phyloP scores from a whole-genome alignment of 352 stramenopile genomes.

The Phytophthora citrophthora region DNA sequence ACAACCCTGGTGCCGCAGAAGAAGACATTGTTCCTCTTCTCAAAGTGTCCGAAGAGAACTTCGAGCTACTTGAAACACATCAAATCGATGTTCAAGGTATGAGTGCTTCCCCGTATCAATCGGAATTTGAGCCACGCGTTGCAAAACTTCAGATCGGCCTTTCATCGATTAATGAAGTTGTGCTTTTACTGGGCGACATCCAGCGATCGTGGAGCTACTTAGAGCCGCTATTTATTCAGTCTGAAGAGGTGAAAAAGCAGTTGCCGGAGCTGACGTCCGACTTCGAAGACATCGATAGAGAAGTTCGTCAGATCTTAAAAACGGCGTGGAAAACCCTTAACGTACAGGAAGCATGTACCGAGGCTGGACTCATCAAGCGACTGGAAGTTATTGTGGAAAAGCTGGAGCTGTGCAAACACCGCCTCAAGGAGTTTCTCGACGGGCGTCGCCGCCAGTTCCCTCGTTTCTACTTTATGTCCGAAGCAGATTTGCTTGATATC shows the following conservation, averaged over 20 bases:
- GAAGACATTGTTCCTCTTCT: constrained; percentile 90
- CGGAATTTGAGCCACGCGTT: constrained; percentile 94
- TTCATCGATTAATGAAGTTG: constrained; percentile 92
- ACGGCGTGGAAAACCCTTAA: constrained; percentile 90
- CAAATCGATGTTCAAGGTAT: constrained; percentile 97
- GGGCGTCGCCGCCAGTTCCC: constrained; percentile 94
- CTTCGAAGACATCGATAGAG: constrained; percentile 95
- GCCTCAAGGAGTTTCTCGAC: constrained; percentile 95
- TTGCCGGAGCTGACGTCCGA: constrained; percentile 93
- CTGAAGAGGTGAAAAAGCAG: constrained; percentile 96
- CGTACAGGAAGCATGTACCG: constrained; percentile 91
- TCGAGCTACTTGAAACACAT: constrained; percentile 96
- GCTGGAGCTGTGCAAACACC: constrained; percentile 95
- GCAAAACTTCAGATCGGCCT: constrained; percentile 88
- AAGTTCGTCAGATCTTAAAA: constrained; percentile 90
- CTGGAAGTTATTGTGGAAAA: constrained; percentile 94
- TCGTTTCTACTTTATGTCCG: constrained; percentile 93
- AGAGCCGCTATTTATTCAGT: constrained; percentile 96
- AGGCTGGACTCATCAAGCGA: constrained; percentile 84
- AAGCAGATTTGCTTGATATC: constrained; percentile 95
- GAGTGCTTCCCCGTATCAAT: constrained; percentile 95
- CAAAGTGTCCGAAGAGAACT: constrained; percentile 96
- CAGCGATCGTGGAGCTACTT: constrained; percentile 97
- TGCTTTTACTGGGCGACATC: constrained; percentile 94
- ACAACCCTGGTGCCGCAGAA: constrained; percentile 81